A percentile compares a stretch with the other conserved stretches of the same genome.
Evolutionary conservation across 495 filamentous ascomycete genomes (phyloP).

Genomic region (Penicillium soppii): DNA sequence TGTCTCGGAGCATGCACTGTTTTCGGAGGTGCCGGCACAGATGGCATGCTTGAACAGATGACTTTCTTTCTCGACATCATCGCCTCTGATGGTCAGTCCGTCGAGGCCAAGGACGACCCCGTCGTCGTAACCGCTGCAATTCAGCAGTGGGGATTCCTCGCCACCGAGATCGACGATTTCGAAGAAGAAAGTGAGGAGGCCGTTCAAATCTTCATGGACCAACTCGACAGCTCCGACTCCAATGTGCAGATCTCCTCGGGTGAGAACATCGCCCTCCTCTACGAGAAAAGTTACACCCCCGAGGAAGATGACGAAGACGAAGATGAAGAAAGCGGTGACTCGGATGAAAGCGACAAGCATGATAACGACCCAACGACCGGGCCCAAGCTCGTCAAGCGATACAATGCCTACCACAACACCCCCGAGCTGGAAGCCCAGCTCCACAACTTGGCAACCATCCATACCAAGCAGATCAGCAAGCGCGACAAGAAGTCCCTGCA

Average conservation of each 20-base stretch:
- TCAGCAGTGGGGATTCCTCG: slow-evolving; percentile 85
- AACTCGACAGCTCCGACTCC: slow-evolving; percentile 75
- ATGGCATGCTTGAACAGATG: slow-evolving; percentile 73
- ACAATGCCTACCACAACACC: slow-evolving; percentile 56
- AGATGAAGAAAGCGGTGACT: slow-evolving; percentile 54
- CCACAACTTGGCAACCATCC: slow-evolving; percentile 54
- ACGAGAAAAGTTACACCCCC: slow-evolving; percentile 74
- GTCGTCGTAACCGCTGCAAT: slow-evolving; percentile 80
- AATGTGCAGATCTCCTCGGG: slow-evolving; percentile 83
- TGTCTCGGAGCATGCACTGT: slow-evolving; percentile 70
- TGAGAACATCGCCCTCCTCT: slow-evolving; percentile 85
- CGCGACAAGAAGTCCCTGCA: slow-evolving; percentile 77
- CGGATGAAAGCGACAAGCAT: slow-evolving; percentile 49
- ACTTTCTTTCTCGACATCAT: slow-evolving; percentile 82
- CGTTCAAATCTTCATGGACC: slow-evolving; percentile 86
- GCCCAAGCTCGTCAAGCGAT: slow-evolving; percentile 62
- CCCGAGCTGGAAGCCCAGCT: slow-evolving; percentile 53
- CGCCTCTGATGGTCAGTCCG: slow-evolving; percentile 74
- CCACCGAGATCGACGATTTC: slow-evolving; percentile 79
- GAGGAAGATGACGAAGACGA: slow-evolving; percentile 64
- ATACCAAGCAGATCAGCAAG: slow-evolving; percentile 72
- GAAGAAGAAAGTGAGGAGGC: slow-evolving; percentile 69
- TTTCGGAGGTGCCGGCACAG: slow-evolving; percentile 74
- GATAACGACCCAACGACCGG: slow-evolving; percentile 49
- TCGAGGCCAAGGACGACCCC: slow-evolving; percentile 72